Base-by-base conservation (phyloP, 2,329 filamentous ascomycete species). In the Verticillium longisporum region DNA sequence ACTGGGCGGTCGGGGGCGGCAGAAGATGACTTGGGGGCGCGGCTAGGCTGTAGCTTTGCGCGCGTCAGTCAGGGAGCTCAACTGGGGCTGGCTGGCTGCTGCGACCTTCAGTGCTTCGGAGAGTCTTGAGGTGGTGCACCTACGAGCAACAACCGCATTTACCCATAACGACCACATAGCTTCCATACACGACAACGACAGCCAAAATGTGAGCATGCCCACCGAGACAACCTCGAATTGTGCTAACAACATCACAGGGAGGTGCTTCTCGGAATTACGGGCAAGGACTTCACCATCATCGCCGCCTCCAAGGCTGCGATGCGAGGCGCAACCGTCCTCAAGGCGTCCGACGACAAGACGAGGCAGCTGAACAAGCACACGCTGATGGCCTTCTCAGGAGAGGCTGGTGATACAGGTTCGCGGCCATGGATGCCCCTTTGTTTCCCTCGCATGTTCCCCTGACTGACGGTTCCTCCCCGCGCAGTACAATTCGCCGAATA, bases 221-320 rank as follows among this genome's bases (percentile, higher is more conserved):
- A n/a, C 11, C 15, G 32, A 26, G 13, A 37, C 41, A 9, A 14
- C 18, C n/a, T 13, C 11, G 11, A 15, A 14, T 9, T 11, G n/a
- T 15, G 34, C 58, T 60, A 41, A 60, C 53, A 36, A 53, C 26
- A 36, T 56, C 57, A 33, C 63, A 98, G 93, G 95, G 95, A 99
- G 87, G 91, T 98, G 75, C 85, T 99, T 74, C 86, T 99, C 70
- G 95, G 95, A 73, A 97, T 99, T 77, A 97, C 94, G 63, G 96
- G 95, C 82, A 97, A 97, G 83, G 96, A 99, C 86, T 99, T 97
- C 78, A 96, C 93, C 80, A 88, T 99, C 84, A 88, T 99, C 75
- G 95, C 92, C 71, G 91, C 95, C 71, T 98, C 93, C 66, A 98
- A 99, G 83, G 95, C 95, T 74, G 91, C 93, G 71, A 98, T 98